Percentiles rank a stretch among this genome's conserved stretches.
Evolutionary conservation across 495 filamentous ascomycete genomes (phyloP).

Genomic region (Delitschia confertaspora): DNA sequence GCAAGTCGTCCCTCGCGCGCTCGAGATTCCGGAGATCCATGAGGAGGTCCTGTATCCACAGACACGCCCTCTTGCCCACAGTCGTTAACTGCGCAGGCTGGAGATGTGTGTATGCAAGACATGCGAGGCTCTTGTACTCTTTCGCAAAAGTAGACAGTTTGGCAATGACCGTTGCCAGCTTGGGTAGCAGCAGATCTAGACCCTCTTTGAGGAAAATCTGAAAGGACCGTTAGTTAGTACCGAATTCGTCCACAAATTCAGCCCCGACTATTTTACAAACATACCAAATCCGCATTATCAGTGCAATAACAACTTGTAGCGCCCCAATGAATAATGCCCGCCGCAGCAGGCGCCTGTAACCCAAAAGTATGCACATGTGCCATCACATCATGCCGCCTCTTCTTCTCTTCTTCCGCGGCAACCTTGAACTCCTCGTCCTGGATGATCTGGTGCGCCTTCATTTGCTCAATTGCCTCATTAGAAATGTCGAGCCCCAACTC

Average conservation of each 20-base stretch:
- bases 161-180: conserved; percentile 75
- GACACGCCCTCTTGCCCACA: conserved; percentile 67
- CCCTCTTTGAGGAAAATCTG: conserved; percentile 65
- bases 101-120: conserved; percentile 78
- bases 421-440: conserved; percentile 72
- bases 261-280: too few relatives aligned
- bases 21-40: conserved; percentile 81
- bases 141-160: conserved; percentile 71
- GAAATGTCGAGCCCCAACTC: conserved; percentile 29
- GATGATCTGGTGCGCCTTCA: conserved; percentile 57
- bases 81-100: conserved; percentile 65
- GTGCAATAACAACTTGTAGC: conserved; percentile 49
- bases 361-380: conserved; percentile 68
- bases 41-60: conserved; percentile 84
- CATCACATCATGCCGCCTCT: conserved; percentile 50
- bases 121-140: conserved; percentile 59
- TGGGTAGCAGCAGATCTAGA: conserved; percentile 70
- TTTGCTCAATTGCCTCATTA: conserved; percentile 33
- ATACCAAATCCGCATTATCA: conserved; percentile 71
- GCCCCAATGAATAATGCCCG: conserved; percentile 80
- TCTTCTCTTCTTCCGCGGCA: conserved; percentile 72
- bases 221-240: neutral
- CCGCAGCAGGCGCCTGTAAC: conserved; percentile 65
- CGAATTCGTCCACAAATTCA: neutral
- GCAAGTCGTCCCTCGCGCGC: conserved; percentile 59